Conservation (phyloP, 495 filamentous ascomycete species). For the Melanomma pulvis-pyrius region DNA sequence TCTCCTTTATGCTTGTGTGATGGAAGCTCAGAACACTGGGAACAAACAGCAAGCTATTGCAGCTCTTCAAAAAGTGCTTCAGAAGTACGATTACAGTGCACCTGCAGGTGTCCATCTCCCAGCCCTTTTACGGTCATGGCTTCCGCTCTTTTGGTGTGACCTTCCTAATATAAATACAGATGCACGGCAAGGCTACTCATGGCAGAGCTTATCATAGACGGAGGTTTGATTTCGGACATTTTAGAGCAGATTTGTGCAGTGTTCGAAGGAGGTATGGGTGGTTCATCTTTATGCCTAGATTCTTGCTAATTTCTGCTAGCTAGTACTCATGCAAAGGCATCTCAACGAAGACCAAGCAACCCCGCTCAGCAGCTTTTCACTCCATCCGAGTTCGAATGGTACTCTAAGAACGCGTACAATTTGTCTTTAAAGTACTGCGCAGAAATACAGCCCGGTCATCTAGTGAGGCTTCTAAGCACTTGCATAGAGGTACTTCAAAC, state of each 20-base stretch:
- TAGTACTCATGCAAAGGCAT: slow-evolving; percentile 49
- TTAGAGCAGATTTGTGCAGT: slow-evolving; percentile 57
- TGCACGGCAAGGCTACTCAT: slow-evolving; percentile 64
- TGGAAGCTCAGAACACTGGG: slow-evolving; percentile 70
- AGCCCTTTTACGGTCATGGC: slow-evolving; percentile 60
- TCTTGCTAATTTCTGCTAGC: slow-evolving; percentile 40
- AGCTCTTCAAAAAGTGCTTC: slow-evolving; percentile 61
- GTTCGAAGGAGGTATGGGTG: slow-evolving; percentile 62
- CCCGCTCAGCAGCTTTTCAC: slow-evolving; percentile 54
- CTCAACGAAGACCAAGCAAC: slow-evolving; percentile 38
- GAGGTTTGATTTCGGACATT: neutral
- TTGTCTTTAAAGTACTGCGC: slow-evolving; percentile 63
- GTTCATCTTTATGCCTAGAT: neutral
- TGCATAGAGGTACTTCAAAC: slow-evolving; percentile 53
- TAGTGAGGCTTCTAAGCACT: slow-evolving; percentile 59
- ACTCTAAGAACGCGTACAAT: slow-evolving; percentile 78
- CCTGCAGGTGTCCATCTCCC: slow-evolving; percentile 64
- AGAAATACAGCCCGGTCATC: slow-evolving; percentile 55
- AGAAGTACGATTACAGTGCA: slow-evolving; percentile 55
- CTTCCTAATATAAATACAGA: slow-evolving; percentile 21
- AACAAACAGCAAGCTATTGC: slow-evolving; percentile 60
- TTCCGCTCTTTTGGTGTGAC: neutral
- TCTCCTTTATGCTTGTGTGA: slow-evolving; percentile 73
- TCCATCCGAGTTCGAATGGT: slow-evolving; percentile 74
- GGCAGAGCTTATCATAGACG: slow-evolving; percentile 49